Base-by-base conservation (phyloP, 208 protist species). In the Trypanosoma melophagium region DNA sequence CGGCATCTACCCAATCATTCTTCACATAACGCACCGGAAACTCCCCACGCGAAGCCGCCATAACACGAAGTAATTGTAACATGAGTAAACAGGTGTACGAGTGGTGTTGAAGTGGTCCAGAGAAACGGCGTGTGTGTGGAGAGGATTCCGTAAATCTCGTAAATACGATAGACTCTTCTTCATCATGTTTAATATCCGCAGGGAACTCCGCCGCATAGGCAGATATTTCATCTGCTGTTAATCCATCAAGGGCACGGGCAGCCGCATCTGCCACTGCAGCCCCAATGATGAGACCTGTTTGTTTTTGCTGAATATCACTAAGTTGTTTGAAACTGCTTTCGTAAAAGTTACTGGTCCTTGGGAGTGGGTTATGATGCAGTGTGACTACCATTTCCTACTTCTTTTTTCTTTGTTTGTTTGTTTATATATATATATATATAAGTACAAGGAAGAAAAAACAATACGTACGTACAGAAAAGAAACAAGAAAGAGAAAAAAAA, bases 301-400 rank as follows among this genome's bases (percentile, higher is more conserved):
- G 90, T 51, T 70, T 66, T 69, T 96, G 90, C 58, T 94, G 88
- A 8, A 93, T 66, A 53, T 74, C 79, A 59, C 81, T 91, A n/a
- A 93, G 86, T 55, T 96, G 90, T 21, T 83, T 89, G 74, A 94
- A 92, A 69, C 88, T 94, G 60, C 79, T 93, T 56, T 89, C 68
- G 59, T 94, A 96, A 45, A 90, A 93, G 68, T 92, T 89, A 31
- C 69, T 58, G 21, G 76, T 71, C 40, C 60, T 14, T 16, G 62
- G 57, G 59, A 50, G 19, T 16, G 63, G n/a, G 52, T 68, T 68
- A 53, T 68, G 64, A 17, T 66, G 24, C 40, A 76, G 50, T 22
- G 53, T 76, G 22, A 50, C 47, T 22, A 71, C 58, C 64, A 76
- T 76, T 44, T 42, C 35, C 2, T 60, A 14, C 16, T 45, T 42